Base-by-base conservation (phyloP, 495 filamentous ascomycete species). In the Talaromyces trachyspermus region DNA sequence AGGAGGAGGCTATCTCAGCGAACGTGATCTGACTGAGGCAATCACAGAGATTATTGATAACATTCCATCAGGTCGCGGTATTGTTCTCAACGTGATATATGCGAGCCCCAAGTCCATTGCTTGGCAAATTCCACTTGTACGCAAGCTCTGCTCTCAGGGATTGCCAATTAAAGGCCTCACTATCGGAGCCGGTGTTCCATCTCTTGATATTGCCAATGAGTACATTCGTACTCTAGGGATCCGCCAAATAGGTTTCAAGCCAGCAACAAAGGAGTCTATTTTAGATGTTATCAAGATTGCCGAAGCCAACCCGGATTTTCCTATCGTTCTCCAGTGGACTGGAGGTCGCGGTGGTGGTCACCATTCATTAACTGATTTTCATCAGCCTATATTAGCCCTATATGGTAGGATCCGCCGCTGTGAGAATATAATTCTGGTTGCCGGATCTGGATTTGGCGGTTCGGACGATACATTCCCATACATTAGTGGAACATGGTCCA, bases 341-440 rank as follows among this genome's bases (percentile, higher is more conserved):
- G 72, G 72, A 35, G 72, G 72, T 2, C 59, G 72, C 45, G 72
- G 66, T 14, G 72, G 72, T 49, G 72, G 72, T 29, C 72, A 76
- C 54, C 72, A 76, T 43, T 76, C 72, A 2, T 73, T 57, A 43
- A 71, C 74, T 49, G 72, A 76, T 43, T 76, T 76, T 52, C 71
- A 76, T 50, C 48, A 61, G n/a, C 71, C 72, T 1, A 60, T 76
- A 6, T 47, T 76, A 4, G 53, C 61, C 39, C 70, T 62, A 35
- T 76, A 76, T 51, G 54, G 59, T 33, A 51, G 54, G 3, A 66
- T 76, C 17, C 62, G 72, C 41, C 59, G 64, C 33, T 58, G 64
- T 10, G 29, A 59, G 8, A 76, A 76, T 51, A 63, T 76, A 18
- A 64, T 74, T 24, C 55, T 76, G n/a, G 61, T 76, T 25, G 72